Evolutionary conservation across 2,329 filamentous ascomycete genomes (phyloP), one percentile per base, ranked within the genome.

Genomic region (Diaporthe sp.): DNA sequence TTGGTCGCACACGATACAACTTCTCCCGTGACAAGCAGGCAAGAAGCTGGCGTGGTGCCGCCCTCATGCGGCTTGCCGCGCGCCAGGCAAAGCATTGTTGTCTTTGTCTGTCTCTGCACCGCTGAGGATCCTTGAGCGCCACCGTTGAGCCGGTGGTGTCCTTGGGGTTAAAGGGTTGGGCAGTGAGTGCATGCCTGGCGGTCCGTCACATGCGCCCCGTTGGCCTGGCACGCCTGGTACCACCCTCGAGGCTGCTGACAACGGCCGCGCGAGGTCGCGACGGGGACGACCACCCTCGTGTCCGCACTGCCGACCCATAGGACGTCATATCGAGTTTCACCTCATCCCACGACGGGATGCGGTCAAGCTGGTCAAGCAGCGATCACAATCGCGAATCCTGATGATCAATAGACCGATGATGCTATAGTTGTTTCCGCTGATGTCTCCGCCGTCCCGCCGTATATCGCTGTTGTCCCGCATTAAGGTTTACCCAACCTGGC

Each of bases 281-380:
- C 44, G 19, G 47, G 42, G 56, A 25, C 4, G 63, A 44, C 63
- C 63, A 68, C 39, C 63, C 63, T 68, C 63, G 63, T 68, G 63
- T 68, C 63, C 56, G 47, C 69, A 61, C 44, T 63, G 70, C 70
- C 70, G 56, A 44, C 70, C 70, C 56, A 27, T 44, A 71, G 70
- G 70, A 63, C 70, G 70, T 71, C 70, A 71, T 71, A 32, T 44
- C 42, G 22, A 63, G 70, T 71, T 63, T 63, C 56, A 71, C 42
- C 70, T 55, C 70, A 50, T 63, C 70, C 70, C 58, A 68, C 63
- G 19, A 63, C 30, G 42, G 53, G 44, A 12, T 50, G 35, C 56
- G 47, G 47, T 55, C 56, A 53, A 63, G 44, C 25, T 44, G 42
- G 42, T 19, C 56, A 53, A 55, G 44, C 44, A 71, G 42, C 70